Evolutionary conservation across 225 moss, liverwort and hornwort genomes (phyloP).

Genomic region (Bryoerythrophyllum caledonicum): DNA sequence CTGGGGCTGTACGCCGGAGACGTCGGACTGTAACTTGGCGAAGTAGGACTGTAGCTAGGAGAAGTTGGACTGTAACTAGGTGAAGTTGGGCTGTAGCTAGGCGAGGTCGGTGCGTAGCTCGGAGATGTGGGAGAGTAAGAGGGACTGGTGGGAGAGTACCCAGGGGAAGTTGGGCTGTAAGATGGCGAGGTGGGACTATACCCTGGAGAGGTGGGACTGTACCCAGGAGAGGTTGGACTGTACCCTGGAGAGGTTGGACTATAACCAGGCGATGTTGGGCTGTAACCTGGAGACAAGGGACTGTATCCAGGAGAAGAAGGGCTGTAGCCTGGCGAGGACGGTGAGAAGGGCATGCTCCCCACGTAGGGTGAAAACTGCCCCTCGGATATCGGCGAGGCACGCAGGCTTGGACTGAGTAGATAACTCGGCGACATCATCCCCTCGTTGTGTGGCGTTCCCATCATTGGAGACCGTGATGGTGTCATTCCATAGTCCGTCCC

Average conservation of each 20-base stretch:
- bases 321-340: conserved; percentile 87
- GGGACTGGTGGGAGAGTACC: conserved; percentile 46
- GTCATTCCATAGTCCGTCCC: conserved; percentile 79
- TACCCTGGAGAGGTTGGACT: too few species aligned
- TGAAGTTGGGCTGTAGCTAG: conserved; percentile 79
- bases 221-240: neutral
- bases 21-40: conserved; percentile 80
- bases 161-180: neutral
- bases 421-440: conserved; percentile 99
- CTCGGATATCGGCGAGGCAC: conserved; percentile 81
- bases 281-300: conserved; percentile 34
- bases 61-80: too few species aligned
- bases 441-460: conserved; percentile 87
- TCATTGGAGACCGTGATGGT: conserved; percentile 82
- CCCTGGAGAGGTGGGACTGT: neutral
- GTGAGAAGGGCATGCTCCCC: conserved; percentile 80
- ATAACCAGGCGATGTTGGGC: too few species aligned
- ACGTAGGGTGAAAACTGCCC: conserved; percentile 93
- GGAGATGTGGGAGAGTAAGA: conserved; percentile 83
- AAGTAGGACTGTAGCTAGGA: conserved; percentile 79
- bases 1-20: conserved; percentile 83
- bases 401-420: conserved; percentile 78
- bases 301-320: conserved; percentile 81
- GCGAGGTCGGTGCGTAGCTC: conserved; percentile 68
- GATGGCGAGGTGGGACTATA: neutral